phyloP scores from a whole-genome alignment of 169 alveolate species.

The Babesia caballi region DNA sequence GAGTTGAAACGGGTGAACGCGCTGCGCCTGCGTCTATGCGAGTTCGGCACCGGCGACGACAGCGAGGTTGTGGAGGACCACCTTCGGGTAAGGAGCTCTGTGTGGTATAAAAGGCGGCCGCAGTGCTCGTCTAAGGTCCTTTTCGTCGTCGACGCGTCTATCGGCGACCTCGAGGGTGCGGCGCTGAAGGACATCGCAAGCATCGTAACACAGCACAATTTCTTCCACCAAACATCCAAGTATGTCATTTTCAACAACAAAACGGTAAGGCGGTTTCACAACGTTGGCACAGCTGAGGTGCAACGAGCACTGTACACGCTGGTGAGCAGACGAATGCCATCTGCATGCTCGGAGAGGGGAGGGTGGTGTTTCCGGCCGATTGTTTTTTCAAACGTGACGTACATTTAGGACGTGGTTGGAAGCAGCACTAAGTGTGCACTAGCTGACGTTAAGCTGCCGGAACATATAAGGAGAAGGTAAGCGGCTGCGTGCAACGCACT shows the following conservation, averaged over 20 bases:
- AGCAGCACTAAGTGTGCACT: neutral
- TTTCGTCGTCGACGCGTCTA: slow-evolving; percentile 3
- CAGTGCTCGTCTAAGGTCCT: slow-evolving; percentile 13
- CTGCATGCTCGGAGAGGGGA: too few species aligned
- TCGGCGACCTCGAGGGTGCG: neutral
- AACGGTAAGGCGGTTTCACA: slow-evolving; percentile 50
- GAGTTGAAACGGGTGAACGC: neutral
- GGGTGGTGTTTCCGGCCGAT: neutral
- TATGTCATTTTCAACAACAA: slow-evolving; percentile 52
- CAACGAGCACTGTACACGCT: too few species aligned
- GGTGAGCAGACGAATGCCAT: too few species aligned
- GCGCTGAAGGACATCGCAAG: slow-evolving; percentile 5
- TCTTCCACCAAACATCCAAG: slow-evolving; percentile 51
- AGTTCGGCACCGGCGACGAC: slow-evolving; percentile 19
- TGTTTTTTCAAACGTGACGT: neutral
- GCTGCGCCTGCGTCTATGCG: slow-evolving; percentile 11
- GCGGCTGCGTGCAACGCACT: neutral
- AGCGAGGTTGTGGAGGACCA: slow-evolving; percentile 16
- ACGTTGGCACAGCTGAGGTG: too few species aligned
- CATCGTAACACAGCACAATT: slow-evolving; percentile 51
- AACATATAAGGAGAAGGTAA: slow-evolving; percentile 34
- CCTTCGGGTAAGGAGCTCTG: slow-evolving; percentile 6
- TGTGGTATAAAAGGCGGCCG: too few species aligned
- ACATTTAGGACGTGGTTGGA: slow-evolving; percentile 5
- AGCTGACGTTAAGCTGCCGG: slow-evolving; percentile 10